These are phyloP conservation scores for Rhizopus delemar DNA, from an alignment of 371 early-diverging fungal species.

Conservation along the genomic window DNA sequence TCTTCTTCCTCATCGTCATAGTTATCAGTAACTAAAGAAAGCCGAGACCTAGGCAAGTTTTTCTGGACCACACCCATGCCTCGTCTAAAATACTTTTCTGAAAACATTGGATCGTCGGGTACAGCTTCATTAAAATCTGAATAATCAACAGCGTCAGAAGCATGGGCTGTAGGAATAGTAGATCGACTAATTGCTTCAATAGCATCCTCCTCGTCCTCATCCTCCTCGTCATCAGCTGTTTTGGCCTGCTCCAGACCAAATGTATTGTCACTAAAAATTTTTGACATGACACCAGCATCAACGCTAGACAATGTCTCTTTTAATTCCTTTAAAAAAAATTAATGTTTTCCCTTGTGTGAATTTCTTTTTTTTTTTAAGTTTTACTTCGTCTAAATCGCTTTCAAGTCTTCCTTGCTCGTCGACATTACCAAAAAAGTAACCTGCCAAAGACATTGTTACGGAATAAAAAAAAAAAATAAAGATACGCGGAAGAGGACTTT, in stretches of 20 bases:
- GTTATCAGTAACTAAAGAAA: slow-evolving; percentile 53
- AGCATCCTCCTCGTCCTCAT: slow-evolving; percentile 42
- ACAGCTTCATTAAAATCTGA: slow-evolving; percentile 81
- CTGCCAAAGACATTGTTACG: slow-evolving; percentile 61
- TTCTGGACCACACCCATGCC: slow-evolving; percentile 41
- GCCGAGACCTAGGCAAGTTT: slow-evolving; percentile 28
- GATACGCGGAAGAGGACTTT: too few relatives aligned
- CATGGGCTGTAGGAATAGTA: slow-evolving; percentile 41
- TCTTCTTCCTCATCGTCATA: slow-evolving; percentile 69
- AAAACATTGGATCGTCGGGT: slow-evolving; percentile 59
- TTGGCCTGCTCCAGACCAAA: slow-evolving; percentile 52
- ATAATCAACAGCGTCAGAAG: slow-evolving; percentile 78
- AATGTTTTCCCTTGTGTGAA: not conserved
- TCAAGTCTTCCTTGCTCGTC: slow-evolving; percentile 84
- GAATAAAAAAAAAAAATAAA: too few relatives aligned
- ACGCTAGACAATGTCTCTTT: slow-evolving; percentile 64
- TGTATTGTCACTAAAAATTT: slow-evolving; percentile 58
- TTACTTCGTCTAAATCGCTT: slow-evolving; percentile 64
- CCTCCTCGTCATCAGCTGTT: slow-evolving; percentile 34
- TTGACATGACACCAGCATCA: slow-evolving; percentile 53
- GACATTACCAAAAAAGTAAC: slow-evolving; percentile 87
- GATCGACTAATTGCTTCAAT: slow-evolving; percentile 24
- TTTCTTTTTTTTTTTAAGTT: not conserved
- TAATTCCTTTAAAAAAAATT: slow-evolving; percentile 56
- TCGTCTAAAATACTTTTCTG: slow-evolving; percentile 46